These are phyloP conservation scores for Phaeosphaeriaceae sp. DNA, from an alignment of 2,329 filamentous ascomycete species.

Conservation along the genomic window DNA sequence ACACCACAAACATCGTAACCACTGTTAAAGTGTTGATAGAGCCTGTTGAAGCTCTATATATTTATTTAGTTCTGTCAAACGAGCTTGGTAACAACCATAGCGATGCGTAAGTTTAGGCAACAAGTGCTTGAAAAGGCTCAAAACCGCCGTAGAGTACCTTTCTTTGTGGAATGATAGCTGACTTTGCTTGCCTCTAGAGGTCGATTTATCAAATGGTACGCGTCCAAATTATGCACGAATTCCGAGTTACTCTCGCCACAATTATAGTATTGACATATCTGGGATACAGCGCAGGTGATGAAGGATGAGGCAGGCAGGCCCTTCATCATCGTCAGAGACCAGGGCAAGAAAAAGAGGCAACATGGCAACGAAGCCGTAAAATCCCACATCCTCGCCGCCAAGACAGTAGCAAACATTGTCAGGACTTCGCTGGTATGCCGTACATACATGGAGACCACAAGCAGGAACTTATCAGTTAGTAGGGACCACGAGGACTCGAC, in stretches of 20 bases:
- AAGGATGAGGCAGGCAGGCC: constrained; percentile 97
- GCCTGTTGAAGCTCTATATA: constrained; percentile 5
- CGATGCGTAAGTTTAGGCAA: constrained; percentile 48
- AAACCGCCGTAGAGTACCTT: background rate
- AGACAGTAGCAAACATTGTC: constrained; percentile 95
- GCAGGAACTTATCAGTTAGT: constrained; percentile 17
- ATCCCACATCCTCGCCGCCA: constrained; percentile 94
- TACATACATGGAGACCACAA: background rate
- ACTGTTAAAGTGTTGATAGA: constrained; percentile 6
- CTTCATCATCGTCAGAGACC: constrained; percentile 98
- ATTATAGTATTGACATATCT: constrained; percentile 26
- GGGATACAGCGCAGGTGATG: constrained; percentile 70
- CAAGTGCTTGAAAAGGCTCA: constrained; percentile 19
- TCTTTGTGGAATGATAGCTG: constrained; percentile 15
- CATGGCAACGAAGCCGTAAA: constrained; percentile 98
- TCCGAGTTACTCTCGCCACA: constrained; percentile 2
- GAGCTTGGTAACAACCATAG: constrained; percentile 34
- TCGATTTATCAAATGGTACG: constrained; percentile 84
- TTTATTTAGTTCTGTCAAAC: constrained; percentile 11
- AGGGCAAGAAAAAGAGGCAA: constrained; percentile 96
- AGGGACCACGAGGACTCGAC: constrained; percentile 92
- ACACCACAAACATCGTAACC: constrained; percentile 12
- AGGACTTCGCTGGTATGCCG: constrained; percentile 87
- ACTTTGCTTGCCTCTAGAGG: constrained; percentile 61
- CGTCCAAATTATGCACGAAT: constrained; percentile 2